Base-by-base conservation (phyloP, 164 flowering plant species). In the Chimonanthus salicifolius region DNA sequence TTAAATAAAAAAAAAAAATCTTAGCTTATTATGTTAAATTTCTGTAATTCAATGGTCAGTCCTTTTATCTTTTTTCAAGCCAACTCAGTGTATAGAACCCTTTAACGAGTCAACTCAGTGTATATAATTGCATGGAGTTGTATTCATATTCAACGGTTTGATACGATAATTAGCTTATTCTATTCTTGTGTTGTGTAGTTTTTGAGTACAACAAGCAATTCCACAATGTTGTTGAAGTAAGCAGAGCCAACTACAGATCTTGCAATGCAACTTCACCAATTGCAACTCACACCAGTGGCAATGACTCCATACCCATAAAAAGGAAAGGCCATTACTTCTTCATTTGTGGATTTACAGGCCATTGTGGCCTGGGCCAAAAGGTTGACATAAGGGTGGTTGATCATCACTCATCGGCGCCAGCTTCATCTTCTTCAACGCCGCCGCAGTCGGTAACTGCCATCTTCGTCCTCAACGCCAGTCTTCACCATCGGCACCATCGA, bases 181-280 rank as follows among this genome's bases (percentile, higher is more conserved):
- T 60, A 45, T 21, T 10, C 16, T 74, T 66, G 20, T 5, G 71
- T 0, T 54, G 5, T 62, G 33, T 66, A 89, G 97, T 77, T 45
- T 91, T 91, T 73, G 72, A 78, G 72, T 91, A 91, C 87, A 78
- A 82, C 60, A 65, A 79, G 2, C 83, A 84, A 11, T 84, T 74
- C 62, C 92, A 89, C 87, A 86, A 88, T 64, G 97, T 89, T 81
- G 76, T 85, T 83, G 82, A 78, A 82, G 97, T 91, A 65, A 84
- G 58, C 46, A 87, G 79, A 67, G 33, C 79, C 0, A 75, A 84
- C n/a, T 91, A 72, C 85, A 64, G 71, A 20, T 54, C 89, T 0
- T 91, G 97, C 90, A 89, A 88, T 54, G 77, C 78, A 0, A 71
- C 87, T 0, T 68, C 80, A 20, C 88, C 92, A 3, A 68, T 88